Conservation (phyloP, 768 basidiomycete species). For the Psilocybe subaeruginosa region DNA sequence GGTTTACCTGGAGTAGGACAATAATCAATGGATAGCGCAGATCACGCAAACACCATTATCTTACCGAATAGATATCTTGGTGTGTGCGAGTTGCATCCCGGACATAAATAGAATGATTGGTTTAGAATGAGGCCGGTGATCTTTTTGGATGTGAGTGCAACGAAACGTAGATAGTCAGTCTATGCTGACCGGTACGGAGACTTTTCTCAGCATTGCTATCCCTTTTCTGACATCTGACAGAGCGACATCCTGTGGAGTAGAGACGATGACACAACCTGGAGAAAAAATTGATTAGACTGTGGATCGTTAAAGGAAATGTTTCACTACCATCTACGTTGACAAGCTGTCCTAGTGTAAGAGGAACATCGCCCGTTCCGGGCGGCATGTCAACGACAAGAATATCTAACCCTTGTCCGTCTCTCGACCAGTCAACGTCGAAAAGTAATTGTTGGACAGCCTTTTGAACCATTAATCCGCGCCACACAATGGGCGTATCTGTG, state of each 20-base stretch:
- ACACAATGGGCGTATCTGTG: slow-evolving; percentile 83
- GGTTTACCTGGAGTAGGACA: slow-evolving; percentile 69
- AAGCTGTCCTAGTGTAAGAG: slow-evolving; percentile 69
- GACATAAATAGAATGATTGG: slow-evolving; percentile 82
- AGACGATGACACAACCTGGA: slow-evolving; percentile 90
- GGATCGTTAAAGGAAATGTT: background rate
- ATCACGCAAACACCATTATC: background rate
- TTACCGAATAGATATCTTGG: slow-evolving; percentile 35
- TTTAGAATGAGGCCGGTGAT: slow-evolving; percentile 89
- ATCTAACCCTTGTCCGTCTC: slow-evolving; percentile 62
- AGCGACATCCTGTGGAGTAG: slow-evolving; percentile 95
- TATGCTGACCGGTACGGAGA: slow-evolving; percentile 77
- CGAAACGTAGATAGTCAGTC: background rate
- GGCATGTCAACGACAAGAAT: slow-evolving; percentile 94
- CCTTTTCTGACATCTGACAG: slow-evolving; percentile 92
- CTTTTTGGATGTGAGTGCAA: slow-evolving; percentile 38
- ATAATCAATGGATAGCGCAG: slow-evolving; percentile 22
- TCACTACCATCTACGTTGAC: slow-evolving; percentile 22
- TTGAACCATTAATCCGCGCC: slow-evolving; percentile 98
- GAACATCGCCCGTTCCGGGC: slow-evolving; percentile 96
- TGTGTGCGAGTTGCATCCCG: slow-evolving; percentile 63
- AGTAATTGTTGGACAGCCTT: slow-evolving; percentile 96
- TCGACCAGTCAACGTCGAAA: slow-evolving; percentile 92
- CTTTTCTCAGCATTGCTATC: slow-evolving; percentile 89
- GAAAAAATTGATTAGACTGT: background rate